phyloP scores from a whole-genome alignment of 805 yeast species.

The Lachancea sp. region DNA sequence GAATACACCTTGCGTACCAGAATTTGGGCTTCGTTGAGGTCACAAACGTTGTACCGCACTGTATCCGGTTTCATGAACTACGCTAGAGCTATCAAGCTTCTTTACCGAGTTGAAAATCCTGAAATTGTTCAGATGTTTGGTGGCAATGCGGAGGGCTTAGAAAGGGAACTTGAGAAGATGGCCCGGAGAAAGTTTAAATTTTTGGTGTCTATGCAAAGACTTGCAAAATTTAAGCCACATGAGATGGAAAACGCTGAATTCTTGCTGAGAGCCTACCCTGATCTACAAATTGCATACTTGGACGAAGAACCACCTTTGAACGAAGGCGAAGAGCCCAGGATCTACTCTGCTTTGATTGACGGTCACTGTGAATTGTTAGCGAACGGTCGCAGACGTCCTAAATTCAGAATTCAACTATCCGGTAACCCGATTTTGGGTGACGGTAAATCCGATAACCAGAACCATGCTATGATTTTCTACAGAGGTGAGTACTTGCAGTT shows the following conservation, averaged over 20 bases:
- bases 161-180: conserved; percentile 88
- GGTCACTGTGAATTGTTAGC: conserved; percentile 71
- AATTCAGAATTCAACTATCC: conserved; percentile 68
- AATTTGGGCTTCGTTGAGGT: conserved; percentile 97
- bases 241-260: conserved; percentile 78
- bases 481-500: conserved; percentile 82
- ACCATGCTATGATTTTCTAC: conserved; percentile 70
- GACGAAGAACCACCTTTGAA: conserved; percentile 83
- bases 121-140: conserved; percentile 97
- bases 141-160: conserved; percentile 94
- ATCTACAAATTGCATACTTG: conserved; percentile 82
- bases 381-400: conserved; percentile 69
- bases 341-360: conserved; percentile 72
- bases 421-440: conserved; percentile 86
- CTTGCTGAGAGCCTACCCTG: conserved; percentile 77
- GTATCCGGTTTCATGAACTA: conserved; percentile 98
- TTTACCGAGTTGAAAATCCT: conserved; percentile 92
- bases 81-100: conserved; percentile 87
- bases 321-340: conserved; percentile 64
- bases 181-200: conserved; percentile 78
- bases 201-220: conserved; percentile 82
- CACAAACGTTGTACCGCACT: conserved; percentile 94
- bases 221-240: conserved; percentile 61
- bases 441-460: conserved; percentile 84
- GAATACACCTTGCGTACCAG: conserved; percentile 93